Conservation (phyloP, 441 rosid genomes). For the Biscutella laevigata region DNA sequence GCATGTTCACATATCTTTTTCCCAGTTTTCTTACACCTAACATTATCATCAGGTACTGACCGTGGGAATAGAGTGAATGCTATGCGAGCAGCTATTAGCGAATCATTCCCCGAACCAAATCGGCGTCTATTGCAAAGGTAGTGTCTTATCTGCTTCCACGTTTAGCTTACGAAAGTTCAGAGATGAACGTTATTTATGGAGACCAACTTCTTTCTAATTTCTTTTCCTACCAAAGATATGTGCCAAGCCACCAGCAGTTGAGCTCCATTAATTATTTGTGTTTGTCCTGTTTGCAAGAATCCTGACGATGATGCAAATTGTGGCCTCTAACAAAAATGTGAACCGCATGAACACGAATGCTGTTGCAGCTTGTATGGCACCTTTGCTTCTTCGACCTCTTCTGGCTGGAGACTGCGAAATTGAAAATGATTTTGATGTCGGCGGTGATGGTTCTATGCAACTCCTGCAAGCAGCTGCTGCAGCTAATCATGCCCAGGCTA, state of each 20-base stretch:
- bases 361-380: slow-evolving; percentile 99
- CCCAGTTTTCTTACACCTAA: slow-evolving; percentile 3
- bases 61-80: slow-evolving; percentile 61
- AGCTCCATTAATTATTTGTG: background rate
- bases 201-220: background rate
- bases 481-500: slow-evolving; percentile 99
- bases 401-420: slow-evolving; percentile 93
- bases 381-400: slow-evolving; percentile 97
- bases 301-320: slow-evolving; percentile 81
- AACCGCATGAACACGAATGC: slow-evolving; percentile 97
- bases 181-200: background rate
- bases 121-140: slow-evolving; percentile 97
- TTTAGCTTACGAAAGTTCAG: slow-evolving; percentile 5
- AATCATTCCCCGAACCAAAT: slow-evolving; percentile 98
- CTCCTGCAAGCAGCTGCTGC: slow-evolving; percentile 98
- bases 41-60: slow-evolving; percentile 42
- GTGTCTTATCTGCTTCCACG: slow-evolving; percentile 1
- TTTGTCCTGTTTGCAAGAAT: slow-evolving; percentile 44
- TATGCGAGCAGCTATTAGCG: slow-evolving; percentile 83
- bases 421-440: slow-evolving; percentile 75
- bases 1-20: background rate
- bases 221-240: background rate
- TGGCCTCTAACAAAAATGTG: slow-evolving; percentile 65
- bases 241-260: background rate
- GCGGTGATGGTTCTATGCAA: slow-evolving; percentile 88